phyloP scores from a whole-genome alignment of 192 early-diverging fungal species.

The Linnemannia exigua region DNA sequence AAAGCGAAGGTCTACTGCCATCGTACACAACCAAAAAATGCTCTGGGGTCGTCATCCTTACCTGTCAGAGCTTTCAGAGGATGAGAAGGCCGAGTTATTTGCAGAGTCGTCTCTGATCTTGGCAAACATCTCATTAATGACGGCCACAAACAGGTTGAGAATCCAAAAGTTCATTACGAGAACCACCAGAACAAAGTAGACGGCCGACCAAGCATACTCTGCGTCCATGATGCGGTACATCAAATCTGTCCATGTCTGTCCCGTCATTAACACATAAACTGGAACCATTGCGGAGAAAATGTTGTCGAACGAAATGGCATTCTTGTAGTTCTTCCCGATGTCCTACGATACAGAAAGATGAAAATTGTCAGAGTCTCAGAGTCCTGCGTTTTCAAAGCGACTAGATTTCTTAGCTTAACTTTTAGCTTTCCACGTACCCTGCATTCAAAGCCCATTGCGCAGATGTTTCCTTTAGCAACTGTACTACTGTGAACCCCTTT shows the following conservation, averaged over 20 bases:
- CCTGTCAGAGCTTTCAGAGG: conserved; percentile 58
- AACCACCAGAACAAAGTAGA: conserved; percentile 70
- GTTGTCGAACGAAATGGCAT: conserved; percentile 67
- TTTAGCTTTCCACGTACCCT: conserved; percentile 30
- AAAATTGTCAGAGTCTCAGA: neutral
- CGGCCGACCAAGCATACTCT: conserved; percentile 61
- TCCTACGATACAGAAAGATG: conserved; percentile 20
- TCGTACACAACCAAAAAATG: neutral
- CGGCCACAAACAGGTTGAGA: conserved; percentile 75
- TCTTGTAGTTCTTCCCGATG: conserved; percentile 40
- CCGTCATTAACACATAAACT: conserved; percentile 68
- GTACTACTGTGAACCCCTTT: conserved; percentile 4
- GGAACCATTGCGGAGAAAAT: conserved; percentile 67
- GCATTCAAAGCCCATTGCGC: conserved; percentile 61
- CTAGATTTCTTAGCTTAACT: neutral
- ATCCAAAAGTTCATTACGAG: conserved; percentile 77
- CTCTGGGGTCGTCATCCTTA: neutral
- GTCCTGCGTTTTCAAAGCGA: neutral
- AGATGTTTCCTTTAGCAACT: conserved; percentile 67
- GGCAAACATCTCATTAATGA: conserved; percentile 76
- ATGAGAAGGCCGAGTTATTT: conserved; percentile 70
- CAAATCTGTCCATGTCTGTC: conserved; percentile 74
- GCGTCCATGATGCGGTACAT: conserved; percentile 75
- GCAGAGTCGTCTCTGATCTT: conserved; percentile 72
- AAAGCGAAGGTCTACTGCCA: too few relatives aligned